Percentiles rank a stretch among this genome's conserved stretches.
Conservation (phyloP, 805 yeast species). For the Saccharomycopsis sp. region DNA sequence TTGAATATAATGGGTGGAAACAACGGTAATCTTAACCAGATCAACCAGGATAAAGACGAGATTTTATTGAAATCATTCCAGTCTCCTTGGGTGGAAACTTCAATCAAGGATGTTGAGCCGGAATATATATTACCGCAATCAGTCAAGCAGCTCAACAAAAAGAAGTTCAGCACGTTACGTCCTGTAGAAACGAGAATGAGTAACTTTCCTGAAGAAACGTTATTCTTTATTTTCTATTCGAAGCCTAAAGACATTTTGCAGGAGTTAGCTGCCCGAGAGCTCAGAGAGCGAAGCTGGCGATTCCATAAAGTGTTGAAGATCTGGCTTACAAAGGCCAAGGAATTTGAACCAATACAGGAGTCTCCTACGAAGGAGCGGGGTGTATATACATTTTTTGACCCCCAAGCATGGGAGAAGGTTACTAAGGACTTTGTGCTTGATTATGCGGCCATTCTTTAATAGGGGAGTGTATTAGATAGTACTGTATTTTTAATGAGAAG, state of each 20-base stretch:
- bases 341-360: constrained; percentile 77
- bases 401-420: constrained; percentile 92
- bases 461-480: too few species aligned
- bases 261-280: constrained; percentile 87
- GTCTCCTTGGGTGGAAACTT: constrained; percentile 93
- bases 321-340: constrained; percentile 93
- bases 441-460: constrained; percentile 55
- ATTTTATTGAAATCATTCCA: constrained; percentile 61
- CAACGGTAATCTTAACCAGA: neutral
- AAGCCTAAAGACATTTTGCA: constrained; percentile 90
- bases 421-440: constrained; percentile 60
- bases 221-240: constrained; percentile 88
- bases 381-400: constrained; percentile 89
- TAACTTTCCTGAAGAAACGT: constrained; percentile 78
- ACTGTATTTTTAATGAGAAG: too few species aligned
- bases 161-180: constrained; percentile 26
- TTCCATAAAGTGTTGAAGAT: constrained; percentile 93
- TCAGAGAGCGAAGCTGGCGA: constrained; percentile 92
- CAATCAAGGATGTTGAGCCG: constrained; percentile 87
- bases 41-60: constrained; percentile 27
- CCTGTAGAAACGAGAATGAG: constrained; percentile 39
- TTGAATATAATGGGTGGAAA: constrained; percentile 41
- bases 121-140: constrained; percentile 58
- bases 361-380: constrained; percentile 83
- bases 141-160: constrained; percentile 29